Base-by-base conservation (phyloP, 768 basidiomycete genomes). In the Lactarius psammicola region DNA sequence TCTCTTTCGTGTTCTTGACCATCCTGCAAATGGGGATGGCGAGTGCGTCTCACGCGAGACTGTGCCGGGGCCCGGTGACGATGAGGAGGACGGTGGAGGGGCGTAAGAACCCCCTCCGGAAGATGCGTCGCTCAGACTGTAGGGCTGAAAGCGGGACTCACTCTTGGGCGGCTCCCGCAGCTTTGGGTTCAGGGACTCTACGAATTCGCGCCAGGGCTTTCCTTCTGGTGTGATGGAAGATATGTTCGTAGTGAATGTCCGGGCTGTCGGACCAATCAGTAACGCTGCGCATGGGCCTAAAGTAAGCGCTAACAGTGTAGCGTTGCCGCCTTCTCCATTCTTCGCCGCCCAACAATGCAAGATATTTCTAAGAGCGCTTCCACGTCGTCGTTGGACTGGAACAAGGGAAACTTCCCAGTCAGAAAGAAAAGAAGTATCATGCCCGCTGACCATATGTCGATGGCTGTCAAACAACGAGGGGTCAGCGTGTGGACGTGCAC, bases 341-440 rank as follows among this genome's bases (percentile, higher is more conserved):
- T 83, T 68, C 81, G 83, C 68, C 84, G 84, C 9, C 97, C 97
- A 67, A 97, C 85, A 53, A 99, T 88, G 13, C 86, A 80, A 18
- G 93, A 89, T 61, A 98, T 89, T 77, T 99, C 97, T 88, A 98
- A 91, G 23, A 98, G 80, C 7, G 95, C 97, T 75, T 99, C 96
- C 40, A 88, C 84, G 73, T 99, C 97, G 72, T 98, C 94, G 71
- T 85, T 90, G 23, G 95, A 94, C 70, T 94, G 90, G 78, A 98
- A 95, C 33, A 98, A 77, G 1, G 97, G 97, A 73, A 98, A 99
- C 70, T 96, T 97, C 53, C 87, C 84, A 0, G 88, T 89, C 40
- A 99, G 80, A 78, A 98, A 95, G 78, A 95, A 95, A 7, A 98
- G 82, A 0, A 99, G 77, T 60, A 98, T 97, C 72, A 89, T 87